Base-by-base conservation (phyloP, 441 rosid species). In the Cnidoscolus chayamansa region DNA sequence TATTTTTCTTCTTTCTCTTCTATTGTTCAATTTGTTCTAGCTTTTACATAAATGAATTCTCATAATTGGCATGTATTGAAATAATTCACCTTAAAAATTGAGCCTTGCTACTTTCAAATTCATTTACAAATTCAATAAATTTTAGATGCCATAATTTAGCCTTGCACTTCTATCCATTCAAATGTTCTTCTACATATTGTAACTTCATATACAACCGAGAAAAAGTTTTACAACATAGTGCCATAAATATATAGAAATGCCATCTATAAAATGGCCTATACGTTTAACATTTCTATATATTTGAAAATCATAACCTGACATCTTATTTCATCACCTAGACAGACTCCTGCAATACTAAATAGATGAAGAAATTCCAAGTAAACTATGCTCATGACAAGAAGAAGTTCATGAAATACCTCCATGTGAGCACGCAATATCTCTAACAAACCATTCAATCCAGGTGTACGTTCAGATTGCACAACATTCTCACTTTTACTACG, bases 371-470 rank as follows among this genome's bases (percentile, higher is more conserved):
- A 5, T 40, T 12, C 59, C 47, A 16, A 51, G 13, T 45, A 57
- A 43, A 45, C 4, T 32, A 8, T 20, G 32, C 7, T 8, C 0
- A 9, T 58, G 56, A 16, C 40, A 57, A 57, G 53, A 43, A 31
- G 74, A 40, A 48, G 17, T 32, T 61, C 45, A 59, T 58, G 65
- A 70, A 35, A 72, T 81, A 96, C 99, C 99, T 96, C 98, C 97
- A 96, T 87, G 76, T 93, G 99, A 55, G 88, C 92, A 73, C 96
- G 93, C 97, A 96, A 88, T 68, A 86, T 85, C 82, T 96, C 99
- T 79, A 93, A 78, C 78, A 96, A 85, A 76, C 91, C 84, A 82
- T 85, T 92, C 85, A 96, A 78, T 74, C 97, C 97, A 50, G 92
- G 77, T 45, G 89, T 83, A 78, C 74, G 85, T 67, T 86, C 88